phyloP scores from a whole-genome alignment of 1,284 basidiomycete species.

The Moesziomyces sp. region DNA sequence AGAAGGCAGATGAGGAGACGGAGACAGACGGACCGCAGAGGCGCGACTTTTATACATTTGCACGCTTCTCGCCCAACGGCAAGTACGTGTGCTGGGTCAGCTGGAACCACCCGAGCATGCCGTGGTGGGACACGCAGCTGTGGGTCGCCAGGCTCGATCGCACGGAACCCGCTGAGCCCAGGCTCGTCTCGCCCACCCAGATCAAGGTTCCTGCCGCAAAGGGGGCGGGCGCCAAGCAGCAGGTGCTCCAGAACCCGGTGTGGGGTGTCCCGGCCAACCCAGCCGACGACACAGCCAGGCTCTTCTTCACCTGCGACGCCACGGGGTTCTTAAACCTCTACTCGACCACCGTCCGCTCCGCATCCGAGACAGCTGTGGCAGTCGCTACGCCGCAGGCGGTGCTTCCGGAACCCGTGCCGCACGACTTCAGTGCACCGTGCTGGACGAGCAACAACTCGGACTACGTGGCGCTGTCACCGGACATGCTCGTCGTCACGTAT shows the following conservation, averaged over 20 bases:
- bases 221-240: conserved; percentile 26
- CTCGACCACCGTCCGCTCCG: conserved; percentile 61
- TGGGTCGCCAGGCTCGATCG: conserved; percentile 71
- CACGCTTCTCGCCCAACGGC: conserved; percentile 78
- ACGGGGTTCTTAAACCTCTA: conserved; percentile 80
- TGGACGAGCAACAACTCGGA: conserved; percentile 71
- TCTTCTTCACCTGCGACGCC: conserved; percentile 78
- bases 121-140: conserved; percentile 79
- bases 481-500: conserved; percentile 42
- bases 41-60: conserved; percentile 76
- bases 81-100: conserved; percentile 76
- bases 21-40: conserved; percentile 66
- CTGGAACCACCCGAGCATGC: conserved; percentile 81
- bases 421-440: conserved; percentile 75
- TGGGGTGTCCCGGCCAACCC: conserved; percentile 72
- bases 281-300: conserved; percentile 68
- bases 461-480: conserved; percentile 42
- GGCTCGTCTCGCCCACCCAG: conserved; percentile 14
- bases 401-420: conserved; percentile 70
- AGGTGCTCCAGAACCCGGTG: conserved; percentile 64
- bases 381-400: conserved; percentile 54
- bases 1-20: conserved; percentile 67
- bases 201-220: conserved; percentile 12
- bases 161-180: conserved; percentile 12
- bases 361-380: background rate